These are phyloP conservation scores for Massariosphaeria phaeospora DNA, from an alignment of 495 filamentous ascomycete species.

Conservation along the genomic window DNA sequence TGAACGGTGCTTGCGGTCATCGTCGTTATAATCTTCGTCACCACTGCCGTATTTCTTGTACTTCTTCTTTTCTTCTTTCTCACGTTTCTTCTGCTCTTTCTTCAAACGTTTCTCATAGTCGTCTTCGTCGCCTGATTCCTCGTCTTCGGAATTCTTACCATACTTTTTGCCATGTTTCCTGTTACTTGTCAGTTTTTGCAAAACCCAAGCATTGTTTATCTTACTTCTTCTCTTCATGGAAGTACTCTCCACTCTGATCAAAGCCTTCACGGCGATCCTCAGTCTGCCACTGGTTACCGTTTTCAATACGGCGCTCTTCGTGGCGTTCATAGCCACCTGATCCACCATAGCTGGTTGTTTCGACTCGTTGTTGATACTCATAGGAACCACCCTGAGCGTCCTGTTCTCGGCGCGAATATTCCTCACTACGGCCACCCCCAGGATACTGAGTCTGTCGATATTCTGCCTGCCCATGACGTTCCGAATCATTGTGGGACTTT, in stretches of 20 bases:
- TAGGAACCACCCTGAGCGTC: conserved; percentile 30
- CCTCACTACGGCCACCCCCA: conserved; percentile 43
- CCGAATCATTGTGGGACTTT: conserved; percentile 33
- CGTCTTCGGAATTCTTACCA: conserved; percentile 8
- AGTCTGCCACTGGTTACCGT: conserved; percentile 29
- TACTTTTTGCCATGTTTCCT: conserved; percentile 14
- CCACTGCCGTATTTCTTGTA: conserved; percentile 22
- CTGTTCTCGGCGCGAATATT: conserved; percentile 43
- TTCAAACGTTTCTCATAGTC: conserved; percentile 18
- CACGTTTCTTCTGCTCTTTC: conserved; percentile 28
- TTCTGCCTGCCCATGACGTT: conserved; percentile 47
- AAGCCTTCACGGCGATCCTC: conserved; percentile 34
- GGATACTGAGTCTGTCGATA: conserved; percentile 44
- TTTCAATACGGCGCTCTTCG: conserved; percentile 33
- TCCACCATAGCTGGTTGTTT: conserved; percentile 21
- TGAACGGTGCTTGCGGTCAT: conserved; percentile 16
- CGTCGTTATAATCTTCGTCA: conserved; percentile 22
- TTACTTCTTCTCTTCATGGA: conserved; percentile 31
- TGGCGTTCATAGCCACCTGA: conserved; percentile 35
- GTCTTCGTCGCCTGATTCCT: conserved; percentile 7
- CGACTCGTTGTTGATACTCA: conserved; percentile 32
- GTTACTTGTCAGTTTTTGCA: not conserved
- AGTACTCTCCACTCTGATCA: conserved; percentile 28
- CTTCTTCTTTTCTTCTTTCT: conserved; percentile 33
- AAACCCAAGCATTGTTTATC: not conserved